Base-by-base conservation (phyloP, 495 filamentous ascomycete genomes). In the Bombardia bombarda region DNA sequence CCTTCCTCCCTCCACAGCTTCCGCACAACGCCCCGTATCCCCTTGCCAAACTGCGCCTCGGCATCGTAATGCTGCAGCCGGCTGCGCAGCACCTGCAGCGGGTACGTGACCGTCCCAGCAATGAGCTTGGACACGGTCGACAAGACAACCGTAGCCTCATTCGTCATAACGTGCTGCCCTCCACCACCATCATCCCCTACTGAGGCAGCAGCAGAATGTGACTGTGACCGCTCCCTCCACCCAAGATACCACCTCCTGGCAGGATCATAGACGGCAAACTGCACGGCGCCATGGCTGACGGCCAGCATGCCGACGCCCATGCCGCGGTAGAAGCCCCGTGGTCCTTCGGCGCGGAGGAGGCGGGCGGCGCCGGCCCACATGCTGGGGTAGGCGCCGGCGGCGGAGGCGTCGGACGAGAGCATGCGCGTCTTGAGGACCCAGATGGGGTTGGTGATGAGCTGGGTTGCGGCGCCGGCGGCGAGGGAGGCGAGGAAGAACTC, bases 401-500 rank as follows among this genome's bases (percentile, higher is more conserved):
- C 70, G 31, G 68, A 63, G 35, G 75, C 74, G 51, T 89, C 82
- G 3, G 82, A 87, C 23, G 88, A 85, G 10, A 99, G 70, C 90
- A 99, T 97, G 38, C 92, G 86, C 3, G 92, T 99, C 62, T 97
- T 97, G 58, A 99, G 77, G 5, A 99, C 92, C 92, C 92, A 99
- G 56, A 99, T 84, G 4, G 92, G 92, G 58, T 99, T 99, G 37
- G 93, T 97, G 47, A 85, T 67, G 20, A 89, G 58, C 26, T 87
- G 83, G 4, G 87, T 90, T 16, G 84, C 53, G 23, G 68, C 62
- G 74, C 88, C 88, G 42, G 88, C 85, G 35, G 73, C 63, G 25
- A 80, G 83, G 30, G 87, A 92, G 19, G 92, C 80, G 37, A 83
- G 54, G 57, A 96, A 89, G 65, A 87, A 95, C 58, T 95, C 88